Evolutionary conservation across 305 asterid genomes (phyloP), one percentile per base, ranked within the genome.

Genomic region (Rubia tinctorum): DNA sequence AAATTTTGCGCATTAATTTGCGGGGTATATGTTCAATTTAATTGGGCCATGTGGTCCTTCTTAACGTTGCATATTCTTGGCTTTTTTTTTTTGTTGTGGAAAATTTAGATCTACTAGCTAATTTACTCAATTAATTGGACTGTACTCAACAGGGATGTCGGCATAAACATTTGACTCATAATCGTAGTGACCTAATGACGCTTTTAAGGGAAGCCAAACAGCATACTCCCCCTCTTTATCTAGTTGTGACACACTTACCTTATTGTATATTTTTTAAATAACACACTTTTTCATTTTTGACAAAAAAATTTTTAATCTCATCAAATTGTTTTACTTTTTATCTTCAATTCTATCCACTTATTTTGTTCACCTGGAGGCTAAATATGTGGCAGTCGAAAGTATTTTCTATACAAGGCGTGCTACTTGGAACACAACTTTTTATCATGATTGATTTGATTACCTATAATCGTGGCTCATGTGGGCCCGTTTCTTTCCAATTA

Each of bases 361-460:
- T n/a, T n/a, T n/a, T n/a, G n/a, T n/a, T n/a, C n/a, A n/a, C n/a
- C n/a, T n/a, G n/a, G n/a, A n/a, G n/a, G n/a, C n/a, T n/a, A n/a
- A n/a, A n/a, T n/a, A n/a, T n/a, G n/a, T n/a, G n/a, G n/a, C n/a
- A n/a, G n/a, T n/a, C n/a, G n/a, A n/a, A n/a, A n/a, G n/a, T n/a
- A n/a, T n/a, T n/a, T n/a, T n/a, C n/a, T n/a, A n/a, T n/a, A 2
- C 5, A 20, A 55, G 72, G 66, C 37, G 59, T 51, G 30, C n/a
- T 62, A 18, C 13, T 76, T 43, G 69, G 71, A 71, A 23, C 75
- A 34, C 15, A 4, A 9, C n/a, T 9, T 56, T 63, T 18, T 40
- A 30, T 76, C 71, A 71, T 76, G 69, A 68, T 73, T 71, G 69
- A 56, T 23, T 55, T 6, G 55, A 56, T 71, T n/a, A 56, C 47